Evolutionary conservation across 106 monocot species (phyloP).

Genomic region (Acorus gramineus): DNA sequence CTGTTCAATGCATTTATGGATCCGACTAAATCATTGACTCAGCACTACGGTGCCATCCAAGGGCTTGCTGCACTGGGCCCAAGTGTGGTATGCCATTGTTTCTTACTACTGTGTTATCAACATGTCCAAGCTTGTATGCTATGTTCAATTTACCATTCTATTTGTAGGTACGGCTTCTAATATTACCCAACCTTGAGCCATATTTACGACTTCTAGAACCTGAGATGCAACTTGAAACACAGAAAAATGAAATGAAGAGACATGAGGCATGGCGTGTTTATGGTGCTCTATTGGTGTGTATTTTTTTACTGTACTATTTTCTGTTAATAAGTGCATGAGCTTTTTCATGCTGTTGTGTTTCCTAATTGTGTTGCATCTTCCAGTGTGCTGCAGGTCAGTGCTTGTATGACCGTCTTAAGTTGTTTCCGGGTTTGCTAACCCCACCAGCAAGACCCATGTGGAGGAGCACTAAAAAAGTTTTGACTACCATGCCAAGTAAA

Average conservation of each 20-base stretch:
- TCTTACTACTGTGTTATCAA: neutral
- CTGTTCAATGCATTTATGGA: conserved; percentile 88
- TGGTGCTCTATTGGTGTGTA: conserved; percentile 75
- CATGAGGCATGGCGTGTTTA: conserved; percentile 99
- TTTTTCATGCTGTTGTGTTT: conserved; percentile 1
- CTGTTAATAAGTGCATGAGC: neutral
- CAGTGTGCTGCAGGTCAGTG: conserved; percentile 92
- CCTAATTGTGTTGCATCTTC: conserved; percentile 13
- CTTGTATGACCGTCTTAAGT: conserved; percentile 71
- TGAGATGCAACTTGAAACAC: conserved; percentile 87
- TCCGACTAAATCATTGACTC: conserved; percentile 85
- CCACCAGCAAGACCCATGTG: conserved; percentile 26
- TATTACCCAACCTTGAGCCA: conserved; percentile 86
- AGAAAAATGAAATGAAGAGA: conserved; percentile 96
- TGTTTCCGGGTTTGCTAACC: conserved; percentile 51
- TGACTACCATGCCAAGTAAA: conserved; percentile 52
- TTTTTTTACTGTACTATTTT: neutral
- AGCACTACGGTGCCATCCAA: conserved; percentile 95
- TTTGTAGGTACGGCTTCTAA: conserved; percentile 72
- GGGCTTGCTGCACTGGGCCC: conserved; percentile 86
- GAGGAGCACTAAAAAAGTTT: conserved; percentile 44
- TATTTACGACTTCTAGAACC: conserved; percentile 91
- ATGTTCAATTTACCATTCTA: neutral
- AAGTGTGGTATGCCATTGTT: conserved; percentile 45
- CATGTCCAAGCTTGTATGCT: neutral